A percentile compares a stretch with the other conserved stretches of the same genome.
These are phyloP conservation scores for Hypoxylon sp. DNA, from an alignment of 2,329 filamentous ascomycete species.

Conservation along the genomic window DNA sequence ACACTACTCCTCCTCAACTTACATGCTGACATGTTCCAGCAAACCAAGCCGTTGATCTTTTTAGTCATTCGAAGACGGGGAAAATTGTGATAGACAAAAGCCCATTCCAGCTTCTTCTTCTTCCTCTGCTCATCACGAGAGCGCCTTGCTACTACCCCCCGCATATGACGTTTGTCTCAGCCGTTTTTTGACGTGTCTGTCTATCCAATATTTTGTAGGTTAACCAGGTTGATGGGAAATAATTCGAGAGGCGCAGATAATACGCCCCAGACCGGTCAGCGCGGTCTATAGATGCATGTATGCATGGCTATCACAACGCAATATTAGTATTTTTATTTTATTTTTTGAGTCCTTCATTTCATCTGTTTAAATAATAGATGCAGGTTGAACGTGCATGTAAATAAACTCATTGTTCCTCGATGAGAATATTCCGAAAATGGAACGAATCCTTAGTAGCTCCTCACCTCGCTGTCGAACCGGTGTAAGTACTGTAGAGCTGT, in stretches of 20 bases:
- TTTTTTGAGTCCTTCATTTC: too few relatives aligned
- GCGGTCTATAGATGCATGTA: too few relatives aligned
- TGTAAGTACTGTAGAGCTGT: conserved; percentile 3
- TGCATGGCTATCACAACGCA: too few relatives aligned
- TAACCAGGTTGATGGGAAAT: not conserved
- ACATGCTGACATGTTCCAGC: too few relatives aligned
- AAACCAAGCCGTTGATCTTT: too few relatives aligned
- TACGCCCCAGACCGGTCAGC: not conserved
- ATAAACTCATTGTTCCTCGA: too few relatives aligned
- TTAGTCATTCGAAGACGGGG: conserved; percentile 1
- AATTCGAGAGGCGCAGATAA: conserved; percentile 7
- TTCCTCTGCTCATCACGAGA: conserved; percentile 10
- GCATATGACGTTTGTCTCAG: conserved; percentile 20
- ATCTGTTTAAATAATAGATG: too few relatives aligned
- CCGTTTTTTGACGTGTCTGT: conserved; percentile 4
- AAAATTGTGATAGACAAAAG: conserved; percentile 26
- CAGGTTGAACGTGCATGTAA: too few relatives aligned
- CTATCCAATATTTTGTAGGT: conserved; percentile 25
- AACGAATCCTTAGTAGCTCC: too few relatives aligned
- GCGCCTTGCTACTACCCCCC: conserved; percentile 5
- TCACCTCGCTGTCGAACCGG: not conserved
- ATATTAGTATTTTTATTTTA: too few relatives aligned
- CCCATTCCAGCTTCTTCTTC: conserved; percentile 6
- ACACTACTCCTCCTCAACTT: too few relatives aligned
- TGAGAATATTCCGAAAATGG: too few relatives aligned